These are phyloP conservation scores for Dipodascus albidus DNA, from an alignment of 805 yeast genomes.

Conservation along the genomic window DNA sequence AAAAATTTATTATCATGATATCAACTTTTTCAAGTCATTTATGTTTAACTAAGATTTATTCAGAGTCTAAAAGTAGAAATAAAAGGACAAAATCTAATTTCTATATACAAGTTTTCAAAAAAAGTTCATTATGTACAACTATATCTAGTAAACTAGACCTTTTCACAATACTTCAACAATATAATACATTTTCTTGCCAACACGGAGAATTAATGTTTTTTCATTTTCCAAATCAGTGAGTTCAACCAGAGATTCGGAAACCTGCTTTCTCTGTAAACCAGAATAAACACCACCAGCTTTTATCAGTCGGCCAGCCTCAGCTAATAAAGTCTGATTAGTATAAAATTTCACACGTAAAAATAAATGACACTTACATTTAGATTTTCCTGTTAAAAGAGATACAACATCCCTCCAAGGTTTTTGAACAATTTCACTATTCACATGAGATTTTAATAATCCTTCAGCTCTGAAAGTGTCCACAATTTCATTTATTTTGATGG, in stretches of 20 bases:
- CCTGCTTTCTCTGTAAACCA: slow-evolving; percentile 49
- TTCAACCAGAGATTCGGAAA: slow-evolving; percentile 38
- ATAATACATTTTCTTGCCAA: slow-evolving; percentile 49
- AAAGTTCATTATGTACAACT: no score
- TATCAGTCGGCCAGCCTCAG: slow-evolving; percentile 52
- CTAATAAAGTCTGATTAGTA: no score
- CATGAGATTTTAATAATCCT: slow-evolving; percentile 35
- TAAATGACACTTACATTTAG: slow-evolving; percentile 14
- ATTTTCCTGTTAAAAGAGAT: slow-evolving; percentile 30
- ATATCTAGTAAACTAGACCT: no score
- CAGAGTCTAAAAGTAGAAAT: no score
- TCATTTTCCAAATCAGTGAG: slow-evolving; percentile 45
- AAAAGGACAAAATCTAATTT: no score
- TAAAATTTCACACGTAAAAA: slow-evolving; percentile 2
- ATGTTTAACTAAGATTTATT: no score
- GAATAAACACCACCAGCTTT: slow-evolving; percentile 62
- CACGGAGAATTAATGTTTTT: slow-evolving; percentile 49
- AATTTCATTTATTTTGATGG: slow-evolving; percentile 31
- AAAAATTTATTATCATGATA: no score
- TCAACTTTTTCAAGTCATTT: no score
- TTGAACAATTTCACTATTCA: slow-evolving; percentile 27
- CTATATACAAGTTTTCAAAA: no score
- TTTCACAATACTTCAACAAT: slow-evolving; percentile 19
- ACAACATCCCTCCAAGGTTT: slow-evolving; percentile 42
- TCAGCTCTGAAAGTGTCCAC: slow-evolving; percentile 47